Base-by-base conservation (phyloP, 2,329 filamentous ascomycete species). In the Fusarium annulatum region DNA sequence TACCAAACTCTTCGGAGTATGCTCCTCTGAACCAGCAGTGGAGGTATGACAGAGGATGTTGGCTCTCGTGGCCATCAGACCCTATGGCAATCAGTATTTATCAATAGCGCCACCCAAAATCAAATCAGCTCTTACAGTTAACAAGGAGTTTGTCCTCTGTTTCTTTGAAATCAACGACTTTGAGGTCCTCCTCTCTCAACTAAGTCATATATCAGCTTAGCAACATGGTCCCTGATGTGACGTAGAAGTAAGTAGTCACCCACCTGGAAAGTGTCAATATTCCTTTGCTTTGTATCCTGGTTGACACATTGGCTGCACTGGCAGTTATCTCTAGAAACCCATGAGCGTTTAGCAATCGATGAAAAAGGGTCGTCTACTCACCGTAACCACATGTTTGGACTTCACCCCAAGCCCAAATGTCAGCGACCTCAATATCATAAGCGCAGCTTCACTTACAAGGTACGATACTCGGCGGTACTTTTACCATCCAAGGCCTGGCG, bases 21-120 rank as follows among this genome's bases (percentile, higher is more conserved):
- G 67, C 71, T 52, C 55, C 59, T 16, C 55, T 59, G 34, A 78
- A 77, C 71, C 66, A 73, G 57, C 70, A 67, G 23, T 72, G 59
- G 36, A 78, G 68, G 65, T 73, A 78, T 30, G 84, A 85, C 86
- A 88, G 91, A 2, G 86, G 79, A 79, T 95, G 97, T 30, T 85
- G 81, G 81, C 93, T 95, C 49, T 85, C 79, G 80, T 97, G 95
- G 3, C 85, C 86, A 79, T 93, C 91, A 67, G 87, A 87, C 92
- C 92, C 92, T 94, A n/a, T 19, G 11, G 59, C 16, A 49, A 38
- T 69, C 64, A 75, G 67, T 52, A 39, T 56, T 23, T 26, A 9
- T 60, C 23, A 49, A 58, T 9, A 28, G 19, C 23, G 16, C 7
- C n/a, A 39, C 30, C 34, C 4, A 9, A 16, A 30, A 36, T 26